Evolutionary conservation across 2,329 filamentous ascomycete genomes (phyloP), one percentile per base, ranked within the genome.

Genomic region (Clarireedia paspali): DNA sequence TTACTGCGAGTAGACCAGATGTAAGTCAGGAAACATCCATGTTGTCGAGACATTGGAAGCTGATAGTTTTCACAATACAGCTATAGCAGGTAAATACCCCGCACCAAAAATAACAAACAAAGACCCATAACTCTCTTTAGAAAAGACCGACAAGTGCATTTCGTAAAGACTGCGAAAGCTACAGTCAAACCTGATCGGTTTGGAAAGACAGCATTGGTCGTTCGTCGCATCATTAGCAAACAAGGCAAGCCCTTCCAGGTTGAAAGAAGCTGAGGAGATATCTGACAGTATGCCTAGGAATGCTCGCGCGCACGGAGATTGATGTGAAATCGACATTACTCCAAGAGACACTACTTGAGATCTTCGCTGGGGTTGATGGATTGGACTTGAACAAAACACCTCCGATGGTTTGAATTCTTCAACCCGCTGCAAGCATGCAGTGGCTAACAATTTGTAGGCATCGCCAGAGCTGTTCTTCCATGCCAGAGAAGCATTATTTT

Each of bases 181-280:
- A 46, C 40, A 6, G 40, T 52, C 1, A 52, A 52, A 24, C 50
- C 50, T 17, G 40, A 52, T 46, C 50, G 50, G 14, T 46, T 46
- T n/a, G 50, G 50, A 27, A 52, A 52, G 6, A 52, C 50, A 24
- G 40, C 50, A 30, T 10, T 52, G 39, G 40, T 52, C n/a, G 50
- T 52, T 17, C 40, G 50, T 23, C 50, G 50, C 12, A 52, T 52
- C 26, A 52, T 52, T 20, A 44, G 34, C 26, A 52, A 20, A 38
- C 40, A 46, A 46, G 50, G 50, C 50, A 36, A 46, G 50, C 27
- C 17, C 12, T 46, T 17, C 24, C 9, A 7, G 14, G 23, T 46
- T 26, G 24, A 2, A 44, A 20, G 20, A 17, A 26, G 4, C 44
- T 5, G 40, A 10, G 6, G 17, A 36, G 14, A 20, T 34, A 6